Evolutionary conservation across 495 filamentous ascomycete species (phyloP).

Genomic region (Ramalina intermedia): DNA sequence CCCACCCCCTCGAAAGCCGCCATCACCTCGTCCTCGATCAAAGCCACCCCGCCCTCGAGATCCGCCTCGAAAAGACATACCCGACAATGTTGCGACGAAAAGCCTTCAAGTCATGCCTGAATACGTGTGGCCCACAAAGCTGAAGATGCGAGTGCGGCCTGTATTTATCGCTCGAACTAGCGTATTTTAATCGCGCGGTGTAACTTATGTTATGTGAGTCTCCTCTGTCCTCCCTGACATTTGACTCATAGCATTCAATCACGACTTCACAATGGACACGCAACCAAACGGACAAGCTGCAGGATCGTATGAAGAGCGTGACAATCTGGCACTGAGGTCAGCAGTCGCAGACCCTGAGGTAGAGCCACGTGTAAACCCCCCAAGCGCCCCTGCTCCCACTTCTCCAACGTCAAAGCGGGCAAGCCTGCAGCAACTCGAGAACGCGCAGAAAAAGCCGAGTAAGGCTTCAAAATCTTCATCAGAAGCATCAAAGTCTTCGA

Average conservation of each 20-base stretch:
- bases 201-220: not conserved
- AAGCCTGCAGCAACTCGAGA: not conserved
- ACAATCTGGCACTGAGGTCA: constrained; percentile 8
- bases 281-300: constrained; percentile 3
- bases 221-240: too few species aligned
- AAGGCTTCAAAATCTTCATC: not conserved
- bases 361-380: constrained; percentile 8
- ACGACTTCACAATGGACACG: constrained; percentile 3
- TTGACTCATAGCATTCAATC: not conserved
- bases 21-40: constrained; percentile 37
- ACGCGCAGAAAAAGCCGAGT: not conserved
- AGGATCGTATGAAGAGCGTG: constrained; percentile 8
- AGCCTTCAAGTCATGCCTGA: not conserved
- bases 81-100: not conserved
- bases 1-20: constrained; percentile 26
- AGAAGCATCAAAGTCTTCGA: not conserved
- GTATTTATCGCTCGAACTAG: not conserved
- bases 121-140: not conserved
- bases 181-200: not conserved
- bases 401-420: constrained; percentile 3
- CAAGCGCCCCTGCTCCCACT: not conserved
- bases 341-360: constrained; percentile 5
- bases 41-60: constrained; percentile 26
- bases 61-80: constrained; percentile 39
- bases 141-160: too few species aligned